Evolutionary conservation across 2,329 filamentous ascomycete species (phyloP), one percentile per base, ranked within the genome.

Genomic region (Aspergillus neoniger): DNA sequence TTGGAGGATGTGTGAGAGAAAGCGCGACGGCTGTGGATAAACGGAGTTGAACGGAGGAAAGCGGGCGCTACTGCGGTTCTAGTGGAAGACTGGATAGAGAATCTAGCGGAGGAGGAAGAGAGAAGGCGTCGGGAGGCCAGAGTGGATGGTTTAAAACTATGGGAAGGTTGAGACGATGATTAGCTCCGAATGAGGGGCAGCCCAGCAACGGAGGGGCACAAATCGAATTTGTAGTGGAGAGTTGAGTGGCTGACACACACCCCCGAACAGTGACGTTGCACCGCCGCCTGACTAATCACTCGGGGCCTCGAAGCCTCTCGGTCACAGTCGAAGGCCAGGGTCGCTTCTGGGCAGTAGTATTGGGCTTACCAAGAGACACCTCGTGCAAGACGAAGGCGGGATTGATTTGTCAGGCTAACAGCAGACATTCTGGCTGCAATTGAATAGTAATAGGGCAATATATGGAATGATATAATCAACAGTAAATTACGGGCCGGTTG

Each of bases 1-100:
- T 70, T 70, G 14, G 68, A 48, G 44, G 63, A 63, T 47, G 71
- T 66, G 32, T 66, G 67, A 44, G 71, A 69, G 62, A 77, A 77
- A 47, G 68, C 48, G 50, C 71, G 69, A 63, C 57, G 56, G 50
- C 43, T 56, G 49, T 47, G 57, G 28, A 52, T 60, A 38, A 60
- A 52, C 32, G 53, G 21, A 19, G 52, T 60, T 17, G 51, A 57
- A 30, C 52, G 62, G 30, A 60, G 47, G 56, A 59, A 32, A 23
- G 63, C 62, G 51, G 57, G 55, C 25, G 63, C 38, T 32, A 63
- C 51, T 52, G 61, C 51, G 51, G 44, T 49, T 63, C 55, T 62
- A 32, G 57, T 62, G 49, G 59, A 59, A 19, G 55, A 21, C 60
- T 60, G 60, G 57, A 60, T 58, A 51, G 64, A 58, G 49, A 48